Conservation (phyloP, 2,329 filamentous ascomycete species). For the Cordyceps sp. region DNA sequence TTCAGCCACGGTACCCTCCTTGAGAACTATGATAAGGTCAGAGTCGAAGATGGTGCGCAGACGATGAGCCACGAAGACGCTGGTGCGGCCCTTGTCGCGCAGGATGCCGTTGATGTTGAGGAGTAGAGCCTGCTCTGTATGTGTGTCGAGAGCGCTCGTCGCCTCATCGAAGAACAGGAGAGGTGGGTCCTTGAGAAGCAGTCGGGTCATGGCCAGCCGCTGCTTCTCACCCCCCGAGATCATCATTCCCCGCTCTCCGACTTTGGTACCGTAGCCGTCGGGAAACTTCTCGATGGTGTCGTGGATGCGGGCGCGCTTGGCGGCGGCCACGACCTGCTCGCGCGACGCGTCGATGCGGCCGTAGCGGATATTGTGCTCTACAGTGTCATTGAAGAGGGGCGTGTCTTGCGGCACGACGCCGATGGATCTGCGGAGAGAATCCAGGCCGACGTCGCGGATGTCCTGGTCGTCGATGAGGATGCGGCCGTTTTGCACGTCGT, state of each 20-base stretch:
- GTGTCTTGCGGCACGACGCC: slow-evolving; percentile 97
- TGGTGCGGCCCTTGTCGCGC: slow-evolving; percentile 74
- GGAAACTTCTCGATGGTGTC: slow-evolving; percentile 66
- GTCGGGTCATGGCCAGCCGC: slow-evolving; percentile 63
- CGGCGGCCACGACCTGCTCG: slow-evolving; percentile 60
- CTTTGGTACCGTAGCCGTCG: slow-evolving; percentile 78
- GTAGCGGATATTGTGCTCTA: slow-evolving; percentile 91
- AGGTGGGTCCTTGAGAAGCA: slow-evolving; percentile 79
- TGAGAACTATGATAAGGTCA: slow-evolving; percentile 81
- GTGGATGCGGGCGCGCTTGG: slow-evolving; percentile 70
- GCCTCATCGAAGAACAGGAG: slow-evolving; percentile 92
- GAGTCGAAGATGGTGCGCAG: slow-evolving; percentile 87
- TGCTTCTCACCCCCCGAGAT: slow-evolving; percentile 93
- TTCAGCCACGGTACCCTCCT: slow-evolving; percentile 72
- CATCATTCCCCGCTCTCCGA: slow-evolving; percentile 92
- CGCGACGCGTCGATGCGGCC: slow-evolving; percentile 62
- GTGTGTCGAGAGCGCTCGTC: slow-evolving; percentile 80
- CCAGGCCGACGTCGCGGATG: slow-evolving; percentile 64
- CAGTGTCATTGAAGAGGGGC: slow-evolving; percentile 90
- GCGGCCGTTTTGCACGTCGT: slow-evolving; percentile 70
- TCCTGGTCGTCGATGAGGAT: slow-evolving; percentile 92
- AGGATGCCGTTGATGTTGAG: slow-evolving; percentile 86
- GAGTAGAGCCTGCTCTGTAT: slow-evolving; percentile 82
- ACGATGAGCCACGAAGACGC: slow-evolving; percentile 87
- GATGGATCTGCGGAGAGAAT: slow-evolving; percentile 70